These are phyloP conservation scores for Cucumis sativus DNA, from an alignment of 306 rosid species.

Conservation along the genomic window DNA sequence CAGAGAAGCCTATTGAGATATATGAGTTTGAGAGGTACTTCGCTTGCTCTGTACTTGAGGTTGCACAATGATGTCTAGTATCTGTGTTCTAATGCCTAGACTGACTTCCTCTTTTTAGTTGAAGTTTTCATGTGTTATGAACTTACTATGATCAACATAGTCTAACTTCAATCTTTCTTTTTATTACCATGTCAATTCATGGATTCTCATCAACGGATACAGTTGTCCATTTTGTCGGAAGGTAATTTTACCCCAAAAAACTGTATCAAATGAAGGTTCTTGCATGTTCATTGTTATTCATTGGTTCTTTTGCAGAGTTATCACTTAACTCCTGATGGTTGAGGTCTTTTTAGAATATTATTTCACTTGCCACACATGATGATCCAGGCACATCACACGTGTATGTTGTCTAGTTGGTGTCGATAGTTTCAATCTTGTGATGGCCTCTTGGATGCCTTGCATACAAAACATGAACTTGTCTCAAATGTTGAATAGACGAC, in stretches of 20 bases:
- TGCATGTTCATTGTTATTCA: not conserved
- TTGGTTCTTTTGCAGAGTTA: not conserved
- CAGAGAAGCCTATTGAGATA: slow-evolving; percentile 85
- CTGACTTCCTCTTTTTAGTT: not conserved
- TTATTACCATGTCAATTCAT: slow-evolving; percentile 4
- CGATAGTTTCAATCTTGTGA: not conserved
- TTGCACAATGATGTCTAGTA: not conserved
- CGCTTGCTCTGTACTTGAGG: not conserved
- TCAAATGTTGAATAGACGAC: not conserved
- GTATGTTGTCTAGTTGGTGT: not conserved
- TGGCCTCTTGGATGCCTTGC: not conserved
- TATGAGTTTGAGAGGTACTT: slow-evolving; percentile 88
- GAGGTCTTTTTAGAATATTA: not conserved
- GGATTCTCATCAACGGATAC: slow-evolving; percentile 21
- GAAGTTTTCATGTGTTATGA: not conserved
- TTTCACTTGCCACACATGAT: not conserved
- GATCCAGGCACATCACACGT: not conserved
- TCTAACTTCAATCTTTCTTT: slow-evolving; percentile 28
- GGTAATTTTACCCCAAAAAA: slow-evolving; percentile 32
- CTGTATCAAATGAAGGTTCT: not conserved
- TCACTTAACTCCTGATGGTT: not conserved
- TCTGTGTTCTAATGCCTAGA: not conserved
- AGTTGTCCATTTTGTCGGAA: slow-evolving; percentile 98
- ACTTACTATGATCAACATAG: not conserved
- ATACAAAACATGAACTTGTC: not conserved